Conservation (phyloP, 1,139 yeast species). For the Protomyces inouyei region DNA sequence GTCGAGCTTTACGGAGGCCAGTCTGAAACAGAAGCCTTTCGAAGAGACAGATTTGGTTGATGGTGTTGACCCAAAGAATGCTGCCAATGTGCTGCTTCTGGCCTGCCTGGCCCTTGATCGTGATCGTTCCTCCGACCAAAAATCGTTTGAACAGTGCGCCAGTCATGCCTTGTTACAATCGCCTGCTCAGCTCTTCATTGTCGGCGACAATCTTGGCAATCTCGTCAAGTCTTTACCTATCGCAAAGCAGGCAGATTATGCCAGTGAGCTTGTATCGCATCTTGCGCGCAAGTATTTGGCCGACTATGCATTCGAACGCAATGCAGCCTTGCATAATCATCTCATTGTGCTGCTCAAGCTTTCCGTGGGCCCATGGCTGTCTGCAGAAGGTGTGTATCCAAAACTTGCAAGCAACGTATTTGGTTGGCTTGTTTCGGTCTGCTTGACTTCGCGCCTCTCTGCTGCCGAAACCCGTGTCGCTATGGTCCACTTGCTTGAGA, state of each 20-base stretch:
- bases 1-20: too few relatives aligned
- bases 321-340: background rate
- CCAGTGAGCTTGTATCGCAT: background rate
- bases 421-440: background rate
- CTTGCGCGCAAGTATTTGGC: background rate
- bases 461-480: background rate
- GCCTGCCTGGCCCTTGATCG: background rate
- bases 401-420: background rate
- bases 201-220: background rate
- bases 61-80: background rate
- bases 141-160: background rate
- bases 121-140: background rate
- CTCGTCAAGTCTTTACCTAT: background rate
- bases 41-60: background rate
- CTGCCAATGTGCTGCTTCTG: background rate
- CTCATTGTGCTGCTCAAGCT: background rate
- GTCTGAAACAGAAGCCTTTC: too few relatives aligned
- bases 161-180: background rate
- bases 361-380: background rate
- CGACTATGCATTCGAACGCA: background rate
- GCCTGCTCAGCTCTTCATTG: background rate
- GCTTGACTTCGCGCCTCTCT: background rate
- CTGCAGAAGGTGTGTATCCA: background rate
- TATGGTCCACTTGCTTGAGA: background rate
- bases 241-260: background rate